Percentiles rank a stretch among this genome's conserved stretches.
These are phyloP conservation scores for Alternaria triticimaculans DNA, from an alignment of 2,329 filamentous ascomycete genomes.

Conservation along the genomic window DNA sequence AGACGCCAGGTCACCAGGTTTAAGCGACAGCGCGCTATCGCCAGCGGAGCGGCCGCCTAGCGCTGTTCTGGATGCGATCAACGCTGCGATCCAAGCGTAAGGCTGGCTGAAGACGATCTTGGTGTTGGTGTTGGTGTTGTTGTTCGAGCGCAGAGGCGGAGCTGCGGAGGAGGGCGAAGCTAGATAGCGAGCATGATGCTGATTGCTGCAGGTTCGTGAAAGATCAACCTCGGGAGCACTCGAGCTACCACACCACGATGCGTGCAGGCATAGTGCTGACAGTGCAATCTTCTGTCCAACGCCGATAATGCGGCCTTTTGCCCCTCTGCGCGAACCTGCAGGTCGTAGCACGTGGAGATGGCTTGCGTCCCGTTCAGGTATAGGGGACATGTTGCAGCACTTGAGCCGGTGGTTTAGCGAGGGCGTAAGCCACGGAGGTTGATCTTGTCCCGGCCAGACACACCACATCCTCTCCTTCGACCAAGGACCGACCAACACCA, in stretches of 20 bases:
- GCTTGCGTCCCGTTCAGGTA: not conserved
- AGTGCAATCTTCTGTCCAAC: not conserved
- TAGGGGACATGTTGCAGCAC: not conserved
- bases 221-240: not conserved
- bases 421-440: not conserved
- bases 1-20: not conserved
- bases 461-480: not conserved
- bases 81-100: not conserved
- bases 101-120: conserved; percentile 5
- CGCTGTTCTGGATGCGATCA: not conserved
- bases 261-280: not conserved
- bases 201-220: not conserved
- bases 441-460: not conserved
- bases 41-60: not conserved
- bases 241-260: not conserved
- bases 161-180: not conserved
- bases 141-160: not conserved
- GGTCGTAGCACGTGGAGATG: not conserved
- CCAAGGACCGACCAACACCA: not conserved
- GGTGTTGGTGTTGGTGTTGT: not conserved
- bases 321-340: not conserved
- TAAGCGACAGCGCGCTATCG: conserved; percentile 2
- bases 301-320: not conserved
- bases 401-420: not conserved
- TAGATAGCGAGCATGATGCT: not conserved